Evolutionary conservation across 108 stramenopile species (phyloP), one percentile per base, ranked within the genome.

Genomic region (Craspedostauros australis): DNA sequence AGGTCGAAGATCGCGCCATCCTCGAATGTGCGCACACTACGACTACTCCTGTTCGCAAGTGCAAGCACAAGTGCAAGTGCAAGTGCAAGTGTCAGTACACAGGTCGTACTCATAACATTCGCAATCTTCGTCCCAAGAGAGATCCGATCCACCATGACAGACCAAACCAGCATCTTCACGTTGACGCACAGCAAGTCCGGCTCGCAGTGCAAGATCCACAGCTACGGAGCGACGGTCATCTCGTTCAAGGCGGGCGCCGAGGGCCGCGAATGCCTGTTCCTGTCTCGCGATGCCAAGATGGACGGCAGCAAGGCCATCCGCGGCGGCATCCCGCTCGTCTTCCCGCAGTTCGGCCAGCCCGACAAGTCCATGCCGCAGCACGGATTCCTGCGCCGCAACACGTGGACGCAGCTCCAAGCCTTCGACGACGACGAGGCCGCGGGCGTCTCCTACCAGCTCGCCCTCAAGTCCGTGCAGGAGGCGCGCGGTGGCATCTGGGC

Each of bases 281-380:
- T 91, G 20, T 79, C 77, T 31, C 62, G 68, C 7, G 81, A 84
- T 64, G 85, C 89, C 39, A 78, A 70, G 19, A 31, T 82, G 54
- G 83, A 91, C 50, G 89, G 89, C 15, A 68, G 60, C 24, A 84
- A 84, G 42, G 80, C 89, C 19, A 81, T 86, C 46, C 70, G 89
- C 6, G 89, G 89, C 23, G 89, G 85, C 0, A 82, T 86, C 16
- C 89, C 88, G 4, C 49, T 91, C 6, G 83, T 83, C 33, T 91
- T 86, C 52, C 89, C 89, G 14, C 76, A 81, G 45, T 91, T 91
- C 70, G 89, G 89, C 18, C 84, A 79, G 40, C 76, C 81, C 1
- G 77, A 81, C 48, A 62, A 68, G 18, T 58, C 60, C 20, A 80
- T 82, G 72, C 89, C 89, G 0, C 89, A 91, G 37, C 89, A 91